Base-by-base conservation (phyloP, 2,329 filamentous ascomycete genomes). In the Clathrospora elynae region DNA sequence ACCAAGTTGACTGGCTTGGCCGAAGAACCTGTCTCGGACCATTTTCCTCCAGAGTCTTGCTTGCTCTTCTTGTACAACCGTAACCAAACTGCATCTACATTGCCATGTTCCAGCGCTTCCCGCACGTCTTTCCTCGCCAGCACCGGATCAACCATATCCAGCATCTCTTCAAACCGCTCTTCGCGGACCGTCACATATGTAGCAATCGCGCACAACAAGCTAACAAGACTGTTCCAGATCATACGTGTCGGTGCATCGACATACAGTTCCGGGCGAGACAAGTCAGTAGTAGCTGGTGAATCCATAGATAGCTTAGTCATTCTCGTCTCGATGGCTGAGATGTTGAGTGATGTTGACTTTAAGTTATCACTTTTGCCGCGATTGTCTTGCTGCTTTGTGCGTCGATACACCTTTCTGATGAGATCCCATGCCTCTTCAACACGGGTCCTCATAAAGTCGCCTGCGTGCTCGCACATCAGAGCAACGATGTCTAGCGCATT, bases 11-110 rank as follows among this genome's bases (percentile, higher is more conserved):
- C 23, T 14, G 34, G 26, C 6, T 34, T 31, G 6, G 11, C 18
- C 6, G 31, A 17, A 28, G 10, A 13, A 18, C 12, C 23, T 18
- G 13, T 14, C 11, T 4, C n/a, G 8, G 12, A 16, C 10, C 30
- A 16, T 13, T 25, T 41, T 11, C 16, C 18, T 24, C 9, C 35
- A 12, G 20, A 12, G 19, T 8, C 19, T 17, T 22, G 22, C 18
- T 40, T 42, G 5, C 47, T 37, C 35, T 49, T 62, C 42, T 53
- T 57, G 13, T 59, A 59, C 23, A 63, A 9, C 5, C 59, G 51
- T 37, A 92, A 69, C 89, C 89, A 95, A 3, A 93, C 85, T 1
- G 86, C 85, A 73, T 93, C 88, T 1, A 78, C 74, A 65, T 92
- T 90, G 38, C 86, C 72, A 3, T 64, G 70, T 53, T 87, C 82